A percentile compares a stretch with the other conserved stretches of the same genome.
phyloP scores from a whole-genome alignment of 176 grass and related monocot species.

The Oryza brachyantha region DNA sequence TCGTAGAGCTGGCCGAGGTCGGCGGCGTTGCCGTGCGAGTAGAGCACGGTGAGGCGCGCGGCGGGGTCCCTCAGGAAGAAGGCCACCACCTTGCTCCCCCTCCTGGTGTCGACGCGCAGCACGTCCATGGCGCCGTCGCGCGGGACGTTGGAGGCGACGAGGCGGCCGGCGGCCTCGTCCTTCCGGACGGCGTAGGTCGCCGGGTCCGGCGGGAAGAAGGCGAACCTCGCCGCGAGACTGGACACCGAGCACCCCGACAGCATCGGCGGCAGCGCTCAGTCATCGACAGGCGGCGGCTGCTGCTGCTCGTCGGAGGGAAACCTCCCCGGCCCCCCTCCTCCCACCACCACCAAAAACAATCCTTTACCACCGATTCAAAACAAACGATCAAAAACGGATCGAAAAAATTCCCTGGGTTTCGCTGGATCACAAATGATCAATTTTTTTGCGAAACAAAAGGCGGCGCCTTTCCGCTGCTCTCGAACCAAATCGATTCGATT shows the following conservation, averaged over 20 bases:
- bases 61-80: constrained; percentile 88
- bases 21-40: constrained; percentile 98
- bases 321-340: constrained; percentile 39
- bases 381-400: constrained; percentile 25
- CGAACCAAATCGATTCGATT: constrained; percentile 10
- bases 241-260: constrained; percentile 93
- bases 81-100: constrained; percentile 82
- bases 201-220: constrained; percentile 98
- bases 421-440: neutral
- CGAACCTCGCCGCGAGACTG: constrained; percentile 97
- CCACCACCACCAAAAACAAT: neutral
- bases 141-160: constrained; percentile 78
- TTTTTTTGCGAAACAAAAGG: constrained; percentile 37
- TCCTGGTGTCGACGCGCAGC: constrained; percentile 67
- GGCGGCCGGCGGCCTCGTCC: constrained; percentile 65
- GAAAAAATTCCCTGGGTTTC: neutral
- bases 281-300: constrained; percentile 58
- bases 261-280: constrained; percentile 62
- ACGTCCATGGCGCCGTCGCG: constrained; percentile 83
- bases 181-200: constrained; percentile 82
- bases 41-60: constrained; percentile 88
- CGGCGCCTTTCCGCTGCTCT: constrained; percentile 15
- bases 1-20: constrained; percentile 98
- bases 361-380: too few relatives aligned
- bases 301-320: constrained; percentile 56